A percentile compares a stretch with the other conserved stretches of the same genome.
phyloP scores from a whole-genome alignment of 140 eudicot genomes.

The Stevia rebaudiana region DNA sequence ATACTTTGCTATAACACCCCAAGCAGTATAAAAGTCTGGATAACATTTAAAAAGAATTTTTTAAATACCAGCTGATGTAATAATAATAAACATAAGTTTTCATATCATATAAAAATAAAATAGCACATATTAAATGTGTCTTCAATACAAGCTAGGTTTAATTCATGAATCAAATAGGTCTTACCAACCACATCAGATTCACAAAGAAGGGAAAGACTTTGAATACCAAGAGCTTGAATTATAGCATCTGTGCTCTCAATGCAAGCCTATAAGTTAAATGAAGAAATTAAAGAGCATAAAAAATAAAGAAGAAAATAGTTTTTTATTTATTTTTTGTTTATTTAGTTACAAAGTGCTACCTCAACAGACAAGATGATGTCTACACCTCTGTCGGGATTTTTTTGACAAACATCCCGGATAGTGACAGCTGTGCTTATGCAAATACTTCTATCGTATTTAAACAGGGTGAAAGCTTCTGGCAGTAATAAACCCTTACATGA shows the following conservation, averaged over 20 bases:
- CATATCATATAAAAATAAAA: background rate
- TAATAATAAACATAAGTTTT: background rate
- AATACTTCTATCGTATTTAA: conserved; percentile 44
- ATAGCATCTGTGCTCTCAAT: conserved; percentile 65
- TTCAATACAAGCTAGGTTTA: background rate
- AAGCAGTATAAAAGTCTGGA: conserved; percentile 95
- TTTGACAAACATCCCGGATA: conserved; percentile 74
- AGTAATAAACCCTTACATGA: conserved; percentile 59
- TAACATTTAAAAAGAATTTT: background rate
- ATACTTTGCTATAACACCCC: conserved; percentile 73
- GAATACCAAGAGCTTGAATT: conserved; percentile 75
- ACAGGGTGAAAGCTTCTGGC: conserved; percentile 52
- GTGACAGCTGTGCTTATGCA: conserved; percentile 78
- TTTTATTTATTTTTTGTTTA: too few relatives aligned
- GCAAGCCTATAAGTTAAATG: conserved; percentile 55
- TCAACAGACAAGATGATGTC: conserved; percentile 84
- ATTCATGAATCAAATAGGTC: conserved; percentile 16
- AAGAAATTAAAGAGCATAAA: conserved; percentile 20
- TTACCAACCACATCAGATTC: conserved; percentile 98
- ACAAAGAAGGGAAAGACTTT: conserved; percentile 90
- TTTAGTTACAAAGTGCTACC: conserved; percentile 42
- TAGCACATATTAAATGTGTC: background rate
- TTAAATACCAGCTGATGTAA: conserved; percentile 1
- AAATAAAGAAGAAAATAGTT: conserved; percentile 8
- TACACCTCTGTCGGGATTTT: conserved; percentile 94